Evolutionary conservation across 2,329 filamentous ascomycete species (phyloP).

Genomic region (Ascocoryne sarcoides): DNA sequence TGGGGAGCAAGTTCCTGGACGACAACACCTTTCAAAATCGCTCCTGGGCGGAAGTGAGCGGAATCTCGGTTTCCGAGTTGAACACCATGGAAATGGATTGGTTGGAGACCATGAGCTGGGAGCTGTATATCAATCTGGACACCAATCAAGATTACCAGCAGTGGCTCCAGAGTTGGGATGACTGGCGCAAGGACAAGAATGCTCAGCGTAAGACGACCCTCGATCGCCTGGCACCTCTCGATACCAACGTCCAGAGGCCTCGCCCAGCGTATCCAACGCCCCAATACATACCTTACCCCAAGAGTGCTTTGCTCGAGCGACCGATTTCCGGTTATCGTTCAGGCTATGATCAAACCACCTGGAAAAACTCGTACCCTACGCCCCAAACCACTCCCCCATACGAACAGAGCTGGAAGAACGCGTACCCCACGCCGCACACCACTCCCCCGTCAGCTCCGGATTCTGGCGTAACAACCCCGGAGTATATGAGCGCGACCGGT

Average conservation of each 20-base stretch:
- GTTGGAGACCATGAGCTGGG: slow-evolving; percentile 58
- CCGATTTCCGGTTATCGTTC: slow-evolving; percentile 23
- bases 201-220: slow-evolving; percentile 28
- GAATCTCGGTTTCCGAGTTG: slow-evolving; percentile 58
- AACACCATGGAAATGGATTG: slow-evolving; percentile 62
- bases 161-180: slow-evolving; percentile 59
- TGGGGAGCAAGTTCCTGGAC: slow-evolving; percentile 70
- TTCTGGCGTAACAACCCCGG: slow-evolving; percentile 44
- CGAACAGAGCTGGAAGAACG: slow-evolving; percentile 28
- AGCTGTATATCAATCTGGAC: slow-evolving; percentile 58
- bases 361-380: slow-evolving; percentile 28
- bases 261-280: slow-evolving; percentile 24
- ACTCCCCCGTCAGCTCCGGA: slow-evolving; percentile 46
- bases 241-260: slow-evolving; percentile 51
- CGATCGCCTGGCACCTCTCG: slow-evolving; percentile 39
- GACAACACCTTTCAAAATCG: slow-evolving; percentile 75
- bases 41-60: slow-evolving; percentile 69
- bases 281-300: slow-evolving; percentile 39
- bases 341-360: slow-evolving; percentile 27
- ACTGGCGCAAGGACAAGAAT: slow-evolving; percentile 43
- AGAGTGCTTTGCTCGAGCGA: slow-evolving; percentile 30
- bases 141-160: slow-evolving; percentile 53
- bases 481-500: slow-evolving; percentile 39
- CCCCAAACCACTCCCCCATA: slow-evolving; percentile 37
- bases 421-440: slow-evolving; percentile 30